A percentile compares a stretch with the other conserved stretches of the same genome.
Conservation (phyloP, 768 basidiomycete genomes). For the Russula lepida region DNA sequence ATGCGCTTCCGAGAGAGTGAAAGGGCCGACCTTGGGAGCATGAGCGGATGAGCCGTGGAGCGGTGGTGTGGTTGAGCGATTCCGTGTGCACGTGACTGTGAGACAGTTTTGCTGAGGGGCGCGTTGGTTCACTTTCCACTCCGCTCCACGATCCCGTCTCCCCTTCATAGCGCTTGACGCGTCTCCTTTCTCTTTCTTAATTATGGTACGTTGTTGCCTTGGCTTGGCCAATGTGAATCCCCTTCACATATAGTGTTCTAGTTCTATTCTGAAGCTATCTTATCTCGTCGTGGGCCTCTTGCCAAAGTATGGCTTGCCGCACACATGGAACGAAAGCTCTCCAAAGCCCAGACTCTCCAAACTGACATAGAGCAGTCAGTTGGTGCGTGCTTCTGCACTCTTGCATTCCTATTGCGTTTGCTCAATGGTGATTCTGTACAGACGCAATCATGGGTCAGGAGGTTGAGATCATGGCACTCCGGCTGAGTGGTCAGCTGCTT, state of each 20-base stretch:
- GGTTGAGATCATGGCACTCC: constrained; percentile 85
- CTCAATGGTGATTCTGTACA: constrained; percentile 22
- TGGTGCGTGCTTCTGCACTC: constrained; percentile 41
- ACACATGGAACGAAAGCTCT: constrained; percentile 96
- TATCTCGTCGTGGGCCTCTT: constrained; percentile 87
- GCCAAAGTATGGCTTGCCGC: constrained; percentile 99
- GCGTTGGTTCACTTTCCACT: not conserved
- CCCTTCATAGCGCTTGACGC: constrained; percentile 17
- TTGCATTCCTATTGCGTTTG: not conserved
- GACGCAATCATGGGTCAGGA: constrained; percentile 94
- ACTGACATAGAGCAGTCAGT: constrained; percentile 94
- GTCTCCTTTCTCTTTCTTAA: constrained; percentile 11
- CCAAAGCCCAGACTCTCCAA: constrained; percentile 88
- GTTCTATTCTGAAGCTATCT: constrained; percentile 93
- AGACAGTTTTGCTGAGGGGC: not conserved
- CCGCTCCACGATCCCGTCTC: constrained; percentile 4
- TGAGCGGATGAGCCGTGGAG: constrained; percentile 7
- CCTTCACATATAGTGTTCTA: constrained; percentile 24
- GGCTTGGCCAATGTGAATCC: not conserved
- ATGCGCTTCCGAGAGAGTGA: constrained; percentile 9
- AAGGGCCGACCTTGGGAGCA: constrained; percentile 15
- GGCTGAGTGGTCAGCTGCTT: constrained; percentile 92
- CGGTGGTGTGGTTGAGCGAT: too few species aligned
- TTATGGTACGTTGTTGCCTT: constrained; percentile 19
- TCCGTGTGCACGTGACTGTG: constrained; percentile 3